A percentile compares a stretch with the other conserved stretches of the same genome.
phyloP scores from a whole-genome alignment of 139 green algal species.

The Volvox reticuliferus region DNA sequence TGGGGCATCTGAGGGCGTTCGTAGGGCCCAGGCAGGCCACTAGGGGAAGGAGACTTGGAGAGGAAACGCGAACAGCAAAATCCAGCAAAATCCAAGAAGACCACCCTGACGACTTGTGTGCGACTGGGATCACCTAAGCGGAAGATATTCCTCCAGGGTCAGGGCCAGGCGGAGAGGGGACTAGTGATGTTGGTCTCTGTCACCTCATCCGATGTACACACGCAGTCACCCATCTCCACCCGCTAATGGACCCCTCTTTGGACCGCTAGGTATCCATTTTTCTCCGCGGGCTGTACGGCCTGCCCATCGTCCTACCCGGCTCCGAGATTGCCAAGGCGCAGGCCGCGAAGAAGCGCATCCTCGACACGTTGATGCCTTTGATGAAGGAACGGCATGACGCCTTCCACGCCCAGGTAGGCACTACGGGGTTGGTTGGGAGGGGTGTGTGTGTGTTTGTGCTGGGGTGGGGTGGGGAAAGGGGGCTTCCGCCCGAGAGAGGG shows the following conservation, averaged over 20 bases:
- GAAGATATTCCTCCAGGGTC: too few species aligned
- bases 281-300: slow-evolving; percentile 40
- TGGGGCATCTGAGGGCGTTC: neutral
- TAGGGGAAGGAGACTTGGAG: too few species aligned
- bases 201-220: too few species aligned
- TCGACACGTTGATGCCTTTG: neutral
- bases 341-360: slow-evolving; percentile 25
- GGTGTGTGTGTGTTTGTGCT: neutral
- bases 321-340: slow-evolving; percentile 18
- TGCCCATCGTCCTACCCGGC: slow-evolving; percentile 41
- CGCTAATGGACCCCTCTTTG: too few species aligned
- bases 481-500: neutral
- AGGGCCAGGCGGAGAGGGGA: too few species aligned
- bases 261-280: neutral
- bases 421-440: neutral
- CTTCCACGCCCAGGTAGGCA: neutral
- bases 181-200: too few species aligned
- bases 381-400: neutral
- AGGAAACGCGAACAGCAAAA: too few species aligned
- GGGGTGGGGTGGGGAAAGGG: neutral
- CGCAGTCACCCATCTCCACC: too few species aligned
- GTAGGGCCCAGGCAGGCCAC: too few species aligned
- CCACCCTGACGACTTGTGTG: too few species aligned
- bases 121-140: too few species aligned
- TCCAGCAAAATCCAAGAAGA: too few species aligned